Evolutionary conservation across 176 grass and related monocot species (phyloP).

Genomic region (Cenchrus fungigraminus): DNA sequence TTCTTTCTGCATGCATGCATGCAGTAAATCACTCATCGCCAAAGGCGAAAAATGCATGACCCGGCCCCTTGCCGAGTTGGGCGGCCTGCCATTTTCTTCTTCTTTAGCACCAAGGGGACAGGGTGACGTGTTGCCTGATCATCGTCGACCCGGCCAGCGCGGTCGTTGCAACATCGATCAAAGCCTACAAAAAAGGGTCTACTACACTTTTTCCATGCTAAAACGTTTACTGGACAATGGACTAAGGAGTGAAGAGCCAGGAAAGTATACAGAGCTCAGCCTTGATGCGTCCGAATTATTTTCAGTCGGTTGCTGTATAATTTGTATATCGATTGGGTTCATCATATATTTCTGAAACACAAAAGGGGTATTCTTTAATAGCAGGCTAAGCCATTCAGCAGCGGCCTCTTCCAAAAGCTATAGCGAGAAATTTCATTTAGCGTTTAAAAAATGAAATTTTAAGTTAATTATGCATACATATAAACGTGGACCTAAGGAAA

Average conservation of each 20-base stretch:
- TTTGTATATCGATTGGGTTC: too few species aligned
- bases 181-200: not conserved
- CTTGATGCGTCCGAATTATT: not conserved
- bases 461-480: too few species aligned
- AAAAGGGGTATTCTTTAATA: too few species aligned
- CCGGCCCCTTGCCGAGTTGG: not conserved
- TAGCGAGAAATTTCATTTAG: too few species aligned
- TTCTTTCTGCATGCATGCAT: not conserved
- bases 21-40: not conserved
- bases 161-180: not conserved
- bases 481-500: too few species aligned
- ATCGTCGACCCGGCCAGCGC: not conserved
- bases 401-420: too few species aligned
- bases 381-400: too few species aligned
- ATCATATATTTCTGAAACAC: not conserved
- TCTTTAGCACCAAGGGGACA: conserved; percentile 2
- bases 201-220: not conserved
- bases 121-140: not conserved
- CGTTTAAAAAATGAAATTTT: too few species aligned
- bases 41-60: not conserved
- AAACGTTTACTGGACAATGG: not conserved
- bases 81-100: not conserved
- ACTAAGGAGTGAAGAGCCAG: too few species aligned
- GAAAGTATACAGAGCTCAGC: not conserved
- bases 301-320: not conserved